Evolutionary conservation across 2,329 filamentous ascomycete genomes (phyloP).

Genomic region (Hypoxylon sp.): DNA sequence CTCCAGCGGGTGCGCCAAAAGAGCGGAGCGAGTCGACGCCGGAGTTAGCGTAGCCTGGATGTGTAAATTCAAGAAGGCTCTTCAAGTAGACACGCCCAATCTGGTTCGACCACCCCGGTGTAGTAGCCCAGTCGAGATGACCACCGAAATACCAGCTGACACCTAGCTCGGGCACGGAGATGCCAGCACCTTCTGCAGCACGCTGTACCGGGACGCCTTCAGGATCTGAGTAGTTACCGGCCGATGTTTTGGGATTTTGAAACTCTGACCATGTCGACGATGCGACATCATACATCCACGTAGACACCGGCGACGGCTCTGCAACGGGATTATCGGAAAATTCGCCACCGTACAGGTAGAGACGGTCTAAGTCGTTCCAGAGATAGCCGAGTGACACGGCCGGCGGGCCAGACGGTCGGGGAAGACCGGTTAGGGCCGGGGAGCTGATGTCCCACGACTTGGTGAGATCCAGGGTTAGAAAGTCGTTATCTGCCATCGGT

Average conservation of each 20-base stretch:
- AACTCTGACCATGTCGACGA: slow-evolving; percentile 73
- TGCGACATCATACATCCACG: slow-evolving; percentile 77
- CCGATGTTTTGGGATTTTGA: slow-evolving; percentile 69
- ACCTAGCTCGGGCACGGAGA: slow-evolving; percentile 76
- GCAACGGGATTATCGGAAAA: slow-evolving; percentile 73
- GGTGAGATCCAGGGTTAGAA: slow-evolving; percentile 78
- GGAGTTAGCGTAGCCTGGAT: slow-evolving; percentile 75
- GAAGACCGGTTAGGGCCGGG: slow-evolving; percentile 72
- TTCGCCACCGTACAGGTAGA: slow-evolving; percentile 81
- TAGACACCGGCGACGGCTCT: slow-evolving; percentile 69
- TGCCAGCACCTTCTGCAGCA: slow-evolving; percentile 78
- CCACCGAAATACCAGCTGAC: slow-evolving; percentile 84
- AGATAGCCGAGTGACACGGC: slow-evolving; percentile 79
- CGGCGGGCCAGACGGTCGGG: slow-evolving; percentile 76
- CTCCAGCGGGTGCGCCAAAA: slow-evolving; percentile 69
- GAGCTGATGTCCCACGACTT: slow-evolving; percentile 76
- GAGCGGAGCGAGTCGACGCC: slow-evolving; percentile 68
- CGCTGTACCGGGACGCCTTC: slow-evolving; percentile 71
- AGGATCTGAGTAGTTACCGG: slow-evolving; percentile 71
- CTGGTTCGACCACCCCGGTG: slow-evolving; percentile 74
- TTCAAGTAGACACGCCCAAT: slow-evolving; percentile 76
- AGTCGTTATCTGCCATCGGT: slow-evolving; percentile 71
- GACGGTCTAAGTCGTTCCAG: slow-evolving; percentile 77
- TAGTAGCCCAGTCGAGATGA: slow-evolving; percentile 73
- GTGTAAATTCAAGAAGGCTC: slow-evolving; percentile 80